Conservation (phyloP, 805 yeast genomes). For the Barnettozyma populi region DNA sequence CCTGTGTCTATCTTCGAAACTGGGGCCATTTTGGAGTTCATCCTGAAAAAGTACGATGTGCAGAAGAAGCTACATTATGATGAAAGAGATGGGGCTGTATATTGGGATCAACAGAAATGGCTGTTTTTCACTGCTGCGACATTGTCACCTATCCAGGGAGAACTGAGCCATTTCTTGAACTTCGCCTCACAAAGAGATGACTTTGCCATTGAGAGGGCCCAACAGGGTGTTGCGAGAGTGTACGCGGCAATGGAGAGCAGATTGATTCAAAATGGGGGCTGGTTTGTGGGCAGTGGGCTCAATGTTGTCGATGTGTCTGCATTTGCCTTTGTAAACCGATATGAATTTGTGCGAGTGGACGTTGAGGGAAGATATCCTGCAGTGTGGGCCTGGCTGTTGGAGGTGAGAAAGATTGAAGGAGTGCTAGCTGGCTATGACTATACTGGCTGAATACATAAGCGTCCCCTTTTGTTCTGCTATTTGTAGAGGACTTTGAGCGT, state of each 20-base stretch:
- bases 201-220: constrained; percentile 38
- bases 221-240: constrained; percentile 40
- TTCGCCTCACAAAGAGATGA: constrained; percentile 37
- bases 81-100: constrained; percentile 30
- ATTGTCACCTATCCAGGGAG: constrained; percentile 48
- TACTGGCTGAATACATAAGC: no score
- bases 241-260: constrained; percentile 44
- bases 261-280: constrained; percentile 41
- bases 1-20: constrained; percentile 40
- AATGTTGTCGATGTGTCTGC: constrained; percentile 48
- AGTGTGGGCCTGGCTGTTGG: no score
- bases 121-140: constrained; percentile 48
- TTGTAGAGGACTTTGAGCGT: no score
- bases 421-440: no score
- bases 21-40: constrained; percentile 42
- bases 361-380: no score
- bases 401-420: no score
- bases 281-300: constrained; percentile 48
- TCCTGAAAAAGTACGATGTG: constrained; percentile 49
- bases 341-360: no score
- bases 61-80: constrained; percentile 33
- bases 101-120: constrained; percentile 46
- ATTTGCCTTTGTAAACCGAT: no score
- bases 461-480: no score
- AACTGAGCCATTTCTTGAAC: constrained; percentile 38